Conservation (phyloP, 2,329 filamentous ascomycete genomes). For the Talaromyces sp. region DNA sequence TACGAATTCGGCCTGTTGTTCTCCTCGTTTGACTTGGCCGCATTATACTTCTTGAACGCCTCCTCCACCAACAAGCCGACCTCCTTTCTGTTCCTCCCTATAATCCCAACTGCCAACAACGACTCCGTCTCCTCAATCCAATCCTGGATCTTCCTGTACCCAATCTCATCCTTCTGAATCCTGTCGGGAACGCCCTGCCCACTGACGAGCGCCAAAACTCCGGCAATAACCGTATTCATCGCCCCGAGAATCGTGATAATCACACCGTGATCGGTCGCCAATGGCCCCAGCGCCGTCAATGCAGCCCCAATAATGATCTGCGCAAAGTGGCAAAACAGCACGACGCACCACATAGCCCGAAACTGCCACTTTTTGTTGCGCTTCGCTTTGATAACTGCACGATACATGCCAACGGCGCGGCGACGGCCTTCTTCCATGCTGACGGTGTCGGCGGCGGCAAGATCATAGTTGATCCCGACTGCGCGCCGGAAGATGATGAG, state of each 20-base stretch:
- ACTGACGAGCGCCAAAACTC: slow-evolving; percentile 56
- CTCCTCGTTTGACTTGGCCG: slow-evolving; percentile 18
- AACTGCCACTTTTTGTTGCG: slow-evolving; percentile 11
- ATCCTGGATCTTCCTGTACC: slow-evolving; percentile 48
- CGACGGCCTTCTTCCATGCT: slow-evolving; percentile 20
- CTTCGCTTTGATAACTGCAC: slow-evolving; percentile 13
- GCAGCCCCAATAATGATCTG: slow-evolving; percentile 50
- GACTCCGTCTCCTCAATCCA: slow-evolving; percentile 50
- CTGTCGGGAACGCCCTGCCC: slow-evolving; percentile 50
- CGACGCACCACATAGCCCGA: slow-evolving; percentile 9
- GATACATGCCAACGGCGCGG: slow-evolving; percentile 15
- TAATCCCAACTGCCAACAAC: slow-evolving; percentile 17
- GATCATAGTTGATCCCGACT: slow-evolving; percentile 17
- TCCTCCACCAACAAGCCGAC: slow-evolving; percentile 19
- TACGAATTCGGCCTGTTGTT: slow-evolving; percentile 18
- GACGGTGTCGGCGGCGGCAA: slow-evolving; percentile 10
- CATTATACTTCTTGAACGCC: slow-evolving; percentile 20
- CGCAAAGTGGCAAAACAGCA: slow-evolving; percentile 17
- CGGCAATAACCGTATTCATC: slow-evolving; percentile 60
- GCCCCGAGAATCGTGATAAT: slow-evolving; percentile 59
- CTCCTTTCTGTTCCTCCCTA: slow-evolving; percentile 16
- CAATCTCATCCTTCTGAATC: slow-evolving; percentile 46
- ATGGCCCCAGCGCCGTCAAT: slow-evolving; percentile 47
- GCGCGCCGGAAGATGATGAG: slow-evolving; percentile 19
- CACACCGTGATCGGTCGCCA: slow-evolving; percentile 48